These are phyloP conservation scores for Diutina rugosa DNA, from an alignment of 1,139 yeast species.

Conservation along the genomic window DNA sequence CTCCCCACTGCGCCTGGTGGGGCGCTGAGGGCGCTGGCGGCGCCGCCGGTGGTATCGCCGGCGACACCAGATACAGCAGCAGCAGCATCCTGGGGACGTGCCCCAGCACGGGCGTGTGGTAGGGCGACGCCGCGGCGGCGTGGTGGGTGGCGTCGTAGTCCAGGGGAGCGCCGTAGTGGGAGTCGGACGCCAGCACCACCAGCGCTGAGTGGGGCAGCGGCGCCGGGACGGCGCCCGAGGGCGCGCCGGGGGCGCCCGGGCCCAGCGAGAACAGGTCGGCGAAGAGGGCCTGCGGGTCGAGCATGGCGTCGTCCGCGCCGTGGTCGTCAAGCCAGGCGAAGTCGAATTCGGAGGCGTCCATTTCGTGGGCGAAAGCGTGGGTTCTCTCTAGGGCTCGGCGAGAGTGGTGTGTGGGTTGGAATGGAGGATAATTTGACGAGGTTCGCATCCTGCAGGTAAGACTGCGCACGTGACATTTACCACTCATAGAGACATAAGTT, in stretches of 20 bases:
- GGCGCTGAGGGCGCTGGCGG: neutral
- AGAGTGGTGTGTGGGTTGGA: neutral
- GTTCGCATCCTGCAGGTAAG: neutral
- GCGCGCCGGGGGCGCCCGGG: neutral
- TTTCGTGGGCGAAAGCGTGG: neutral
- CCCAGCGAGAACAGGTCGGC: neutral
- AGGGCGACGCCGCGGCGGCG: neutral
- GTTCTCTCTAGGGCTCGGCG: neutral
- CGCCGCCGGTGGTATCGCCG: neutral
- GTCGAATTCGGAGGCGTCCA: conserved; percentile 1
- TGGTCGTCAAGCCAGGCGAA: conserved; percentile 1
- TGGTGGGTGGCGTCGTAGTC: neutral
- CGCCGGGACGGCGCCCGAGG: neutral
- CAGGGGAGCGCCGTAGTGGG: neutral
- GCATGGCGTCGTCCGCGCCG: neutral
- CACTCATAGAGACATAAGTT: no score
- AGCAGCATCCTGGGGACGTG: neutral
- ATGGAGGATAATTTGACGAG: neutral
- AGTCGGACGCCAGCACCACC: neutral
- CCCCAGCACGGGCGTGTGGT: neutral
- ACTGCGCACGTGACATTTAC: neutral
- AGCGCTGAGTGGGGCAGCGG: neutral
- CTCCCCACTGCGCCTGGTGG: neutral
- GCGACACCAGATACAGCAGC: neutral
- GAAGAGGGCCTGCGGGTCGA: neutral